These are phyloP conservation scores for Epichloe amarillans DNA, from an alignment of 2,329 filamentous ascomycete genomes.

Conservation along the genomic window DNA sequence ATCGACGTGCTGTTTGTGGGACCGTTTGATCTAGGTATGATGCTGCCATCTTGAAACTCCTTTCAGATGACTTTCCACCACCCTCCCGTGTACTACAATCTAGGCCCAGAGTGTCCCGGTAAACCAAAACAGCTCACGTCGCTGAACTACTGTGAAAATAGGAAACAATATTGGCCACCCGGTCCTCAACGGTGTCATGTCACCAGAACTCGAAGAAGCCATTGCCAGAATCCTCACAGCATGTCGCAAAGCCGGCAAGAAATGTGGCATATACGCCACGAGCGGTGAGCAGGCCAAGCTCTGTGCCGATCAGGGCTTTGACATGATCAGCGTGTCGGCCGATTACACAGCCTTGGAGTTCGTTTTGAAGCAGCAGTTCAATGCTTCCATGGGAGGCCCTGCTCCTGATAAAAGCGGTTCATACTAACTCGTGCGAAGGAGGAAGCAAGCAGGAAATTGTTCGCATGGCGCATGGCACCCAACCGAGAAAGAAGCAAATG, in stretches of 20 bases:
- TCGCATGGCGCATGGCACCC: not conserved
- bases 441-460: too few relatives aligned
- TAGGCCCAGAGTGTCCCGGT: not conserved
- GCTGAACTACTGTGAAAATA: conserved; percentile 7
- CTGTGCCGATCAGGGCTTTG: conserved; percentile 43
- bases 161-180: conserved; percentile 49
- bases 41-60: too few relatives aligned
- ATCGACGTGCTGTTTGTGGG: conserved; percentile 53
- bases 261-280: conserved; percentile 47
- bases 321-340: conserved; percentile 46
- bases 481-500: not conserved
- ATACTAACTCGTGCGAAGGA: conserved; percentile 20
- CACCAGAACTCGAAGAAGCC: conserved; percentile 44
- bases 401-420: conserved; percentile 24
- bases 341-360: conserved; percentile 39
- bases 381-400: conserved; percentile 29
- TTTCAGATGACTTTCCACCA: too few relatives aligned
- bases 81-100: not conserved
- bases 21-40: conserved; percentile 47
- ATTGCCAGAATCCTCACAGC: conserved; percentile 45
- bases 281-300: conserved; percentile 40
- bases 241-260: conserved; percentile 49
- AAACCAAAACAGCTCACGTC: not conserved
- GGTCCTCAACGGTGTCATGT: conserved; percentile 45
- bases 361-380: conserved; percentile 31